Percentiles rank a stretch among this genome's conserved stretches.
Conservation (phyloP, 2,329 filamentous ascomycete species). For the Tympanopsis confertula region DNA sequence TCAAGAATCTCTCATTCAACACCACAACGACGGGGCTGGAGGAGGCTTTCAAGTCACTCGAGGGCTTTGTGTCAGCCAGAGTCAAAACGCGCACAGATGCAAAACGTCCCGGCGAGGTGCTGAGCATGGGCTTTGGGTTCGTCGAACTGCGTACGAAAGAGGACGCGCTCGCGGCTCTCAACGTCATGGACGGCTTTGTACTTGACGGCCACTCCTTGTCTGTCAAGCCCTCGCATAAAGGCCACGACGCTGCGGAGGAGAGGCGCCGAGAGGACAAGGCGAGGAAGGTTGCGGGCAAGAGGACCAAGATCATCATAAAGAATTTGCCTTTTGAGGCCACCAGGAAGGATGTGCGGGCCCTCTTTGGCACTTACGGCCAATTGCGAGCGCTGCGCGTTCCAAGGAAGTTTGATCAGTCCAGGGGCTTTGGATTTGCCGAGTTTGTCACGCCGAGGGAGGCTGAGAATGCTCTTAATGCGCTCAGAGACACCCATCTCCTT, state of each 20-base stretch:
- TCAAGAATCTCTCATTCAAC: conserved; percentile 78
- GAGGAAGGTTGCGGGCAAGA: conserved; percentile 65
- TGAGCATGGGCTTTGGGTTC: conserved; percentile 98
- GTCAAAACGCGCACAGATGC: conserved; percentile 90
- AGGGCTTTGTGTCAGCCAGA: conserved; percentile 77
- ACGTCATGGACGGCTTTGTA: conserved; percentile 76
- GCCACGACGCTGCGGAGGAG: conserved; percentile 77
- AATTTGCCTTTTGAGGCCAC: conserved; percentile 92
- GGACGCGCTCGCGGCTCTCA: conserved; percentile 68
- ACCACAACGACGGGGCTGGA: conserved; percentile 68
- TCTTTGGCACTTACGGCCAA: conserved; percentile 85
- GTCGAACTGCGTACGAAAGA: conserved; percentile 72
- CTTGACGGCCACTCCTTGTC: conserved; percentile 80
- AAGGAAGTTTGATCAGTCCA: conserved; percentile 81
- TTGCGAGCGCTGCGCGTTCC: conserved; percentile 85
- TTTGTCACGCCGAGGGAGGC: conserved; percentile 88
- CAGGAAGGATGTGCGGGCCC: conserved; percentile 78
- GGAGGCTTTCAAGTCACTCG: conserved; percentile 67
- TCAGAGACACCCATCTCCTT: conserved; percentile 85
- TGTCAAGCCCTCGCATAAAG: conserved; percentile 78
- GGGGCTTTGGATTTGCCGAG: conserved; percentile 94
- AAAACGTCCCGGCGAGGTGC: conserved; percentile 78
- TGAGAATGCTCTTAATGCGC: conserved; percentile 75
- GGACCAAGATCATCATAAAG: conserved; percentile 94
- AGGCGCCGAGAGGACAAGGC: conserved; percentile 70